Base-by-base conservation (phyloP, 495 filamentous ascomycete species). In the Extremus antarcticus region DNA sequence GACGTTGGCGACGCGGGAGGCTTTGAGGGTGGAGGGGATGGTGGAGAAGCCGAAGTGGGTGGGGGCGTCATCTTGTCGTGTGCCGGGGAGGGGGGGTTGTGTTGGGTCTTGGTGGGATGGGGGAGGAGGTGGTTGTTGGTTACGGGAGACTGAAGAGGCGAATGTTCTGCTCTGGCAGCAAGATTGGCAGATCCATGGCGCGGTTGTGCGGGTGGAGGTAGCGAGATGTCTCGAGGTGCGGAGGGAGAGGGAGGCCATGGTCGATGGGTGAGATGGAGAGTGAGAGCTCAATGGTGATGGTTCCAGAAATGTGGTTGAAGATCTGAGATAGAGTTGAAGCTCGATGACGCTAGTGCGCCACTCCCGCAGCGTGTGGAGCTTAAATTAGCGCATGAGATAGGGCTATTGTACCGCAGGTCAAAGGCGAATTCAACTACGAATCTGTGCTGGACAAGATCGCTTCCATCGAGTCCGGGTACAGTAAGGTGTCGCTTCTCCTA, bases 11-110 rank as follows among this genome's bases (percentile, higher is more conserved):
- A 97, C 92, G 41, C 41, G 41, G 41, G 78, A 76, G 56, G 85
- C 82, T 71, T 98, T 98, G 64, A 90, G 76, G 10, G 83, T 75
- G 58, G 91, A 86, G 41, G 88, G 81, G 21, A 98, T 77, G 46
- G 87, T 90, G 66, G 88, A 81, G 68, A 90, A 98, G 25, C 92
- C 92, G 66, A 98, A 98, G 71, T 96, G 89, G 29, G 92, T 98
- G 52, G 85, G 88, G 63, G 75, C 70, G 17, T 81, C 76, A 54
- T 78, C 69, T 50, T 60, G 59, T 32, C 17, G 25, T 17, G 8
- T 35, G 38, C 39, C 51, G 17, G 46, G 49, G 7, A 9, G 25
- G 22, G 50, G 71, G 52, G 62, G 62, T 65, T 67, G 66, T 65
- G 63, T 55, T n/a, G n/a, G n/a, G n/a, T n/a, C n/a, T 35, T 35